Evolutionary conservation across 2,329 filamentous ascomycete genomes (phyloP).

Genomic region (Arthroderma uncinatum): DNA sequence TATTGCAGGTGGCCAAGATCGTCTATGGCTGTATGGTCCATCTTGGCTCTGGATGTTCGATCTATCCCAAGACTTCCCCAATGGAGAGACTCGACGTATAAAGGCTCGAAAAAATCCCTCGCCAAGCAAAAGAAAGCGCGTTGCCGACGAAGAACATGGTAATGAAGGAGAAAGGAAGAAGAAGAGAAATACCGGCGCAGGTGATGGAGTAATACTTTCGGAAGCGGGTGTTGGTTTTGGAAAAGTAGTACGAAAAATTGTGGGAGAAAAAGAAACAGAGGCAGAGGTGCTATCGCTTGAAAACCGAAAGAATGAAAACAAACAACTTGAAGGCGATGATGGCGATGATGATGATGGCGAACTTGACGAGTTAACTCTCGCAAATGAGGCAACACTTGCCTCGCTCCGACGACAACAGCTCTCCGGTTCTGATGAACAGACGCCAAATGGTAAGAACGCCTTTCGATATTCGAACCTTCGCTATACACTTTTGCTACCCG

Average conservation of each 20-base stretch:
- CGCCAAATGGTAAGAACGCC: neutral
- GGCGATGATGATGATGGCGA: slow-evolving; percentile 4
- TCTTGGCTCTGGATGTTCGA: slow-evolving; percentile 91
- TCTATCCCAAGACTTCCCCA: slow-evolving; percentile 55
- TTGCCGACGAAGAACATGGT: slow-evolving; percentile 11
- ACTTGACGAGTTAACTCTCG: slow-evolving; percentile 13
- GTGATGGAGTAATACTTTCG: slow-evolving; percentile 39
- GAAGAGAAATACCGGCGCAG: slow-evolving; percentile 45
- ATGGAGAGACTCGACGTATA: slow-evolving; percentile 19
- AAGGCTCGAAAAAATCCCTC: neutral
- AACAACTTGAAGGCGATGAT: slow-evolving; percentile 15
- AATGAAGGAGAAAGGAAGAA: slow-evolving; percentile 31
- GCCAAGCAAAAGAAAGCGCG: slow-evolving; percentile 33
- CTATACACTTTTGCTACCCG: slow-evolving; percentile 3
- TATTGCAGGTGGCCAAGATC: slow-evolving; percentile 42
- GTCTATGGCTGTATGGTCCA: slow-evolving; percentile 78
- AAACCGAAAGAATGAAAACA: slow-evolving; percentile 11
- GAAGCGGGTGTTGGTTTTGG: slow-evolving; percentile 36
- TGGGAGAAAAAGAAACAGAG: slow-evolving; percentile 28
- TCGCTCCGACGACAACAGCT: slow-evolving; percentile 4
- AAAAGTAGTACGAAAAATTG: slow-evolving; percentile 40
- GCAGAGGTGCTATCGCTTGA: slow-evolving; percentile 28
- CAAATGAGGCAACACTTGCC: slow-evolving; percentile 12
- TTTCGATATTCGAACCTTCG: neutral
- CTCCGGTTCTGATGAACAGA: neutral